phyloP scores from a whole-genome alignment of 306 rosid genomes.

The Cucurbita argyrosperma region DNA sequence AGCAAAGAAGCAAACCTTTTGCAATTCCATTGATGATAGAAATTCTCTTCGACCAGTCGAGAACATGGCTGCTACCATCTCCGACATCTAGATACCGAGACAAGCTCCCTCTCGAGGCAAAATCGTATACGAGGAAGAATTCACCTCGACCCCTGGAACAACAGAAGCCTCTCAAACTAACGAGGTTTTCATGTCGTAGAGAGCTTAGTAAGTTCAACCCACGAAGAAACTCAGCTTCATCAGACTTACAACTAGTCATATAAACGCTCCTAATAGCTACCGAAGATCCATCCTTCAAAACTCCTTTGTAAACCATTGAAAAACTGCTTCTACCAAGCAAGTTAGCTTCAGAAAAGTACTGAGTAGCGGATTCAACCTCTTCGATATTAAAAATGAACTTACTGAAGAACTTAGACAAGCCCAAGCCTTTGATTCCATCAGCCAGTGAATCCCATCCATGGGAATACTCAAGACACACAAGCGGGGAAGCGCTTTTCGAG shows the following conservation, averaged over 20 bases:
- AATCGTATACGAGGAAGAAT: slow-evolving; percentile 76
- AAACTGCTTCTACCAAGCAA: slow-evolving; percentile 58
- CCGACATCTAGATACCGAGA: slow-evolving; percentile 53
- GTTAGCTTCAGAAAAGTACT: slow-evolving; percentile 60
- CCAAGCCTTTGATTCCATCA: slow-evolving; percentile 28
- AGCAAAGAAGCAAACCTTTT: slow-evolving; percentile 35
- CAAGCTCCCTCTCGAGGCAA: slow-evolving; percentile 51
- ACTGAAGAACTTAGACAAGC: slow-evolving; percentile 29
- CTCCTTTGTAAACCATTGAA: slow-evolving; percentile 71
- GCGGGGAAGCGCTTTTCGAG: slow-evolving; percentile 61
- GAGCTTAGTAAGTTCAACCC: slow-evolving; percentile 58
- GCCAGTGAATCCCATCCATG: slow-evolving; percentile 66
- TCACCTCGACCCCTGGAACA: slow-evolving; percentile 86
- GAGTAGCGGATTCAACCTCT: slow-evolving; percentile 90
- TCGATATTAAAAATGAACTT: slow-evolving; percentile 56
- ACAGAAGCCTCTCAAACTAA: slow-evolving; percentile 75
- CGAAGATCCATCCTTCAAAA: slow-evolving; percentile 72
- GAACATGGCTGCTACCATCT: slow-evolving; percentile 42
- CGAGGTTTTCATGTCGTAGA: slow-evolving; percentile 62
- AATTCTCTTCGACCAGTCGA: slow-evolving; percentile 77
- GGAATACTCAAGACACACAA: slow-evolving; percentile 58
- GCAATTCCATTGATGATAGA: slow-evolving; percentile 70
- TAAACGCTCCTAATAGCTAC: slow-evolving; percentile 65
- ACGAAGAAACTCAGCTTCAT: slow-evolving; percentile 62
- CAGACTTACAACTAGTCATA: slow-evolving; percentile 66